Percentiles rank a stretch among this genome's conserved stretches.
Conservation (phyloP, 2,329 filamentous ascomycete genomes). For the Onygenales sp. region DNA sequence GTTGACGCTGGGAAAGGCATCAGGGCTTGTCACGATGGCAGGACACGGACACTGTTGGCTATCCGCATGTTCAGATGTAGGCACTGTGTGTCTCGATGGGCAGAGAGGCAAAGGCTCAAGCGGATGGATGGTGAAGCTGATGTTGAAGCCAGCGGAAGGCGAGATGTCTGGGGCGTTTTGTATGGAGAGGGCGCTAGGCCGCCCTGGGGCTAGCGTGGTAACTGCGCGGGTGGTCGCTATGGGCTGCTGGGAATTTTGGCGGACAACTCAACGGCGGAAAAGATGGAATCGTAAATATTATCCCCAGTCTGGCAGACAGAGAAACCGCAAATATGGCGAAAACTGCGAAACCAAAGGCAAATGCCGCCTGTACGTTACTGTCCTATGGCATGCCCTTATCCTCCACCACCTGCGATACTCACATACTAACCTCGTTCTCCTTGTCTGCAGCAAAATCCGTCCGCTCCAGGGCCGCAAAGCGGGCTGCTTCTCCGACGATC, state of each 20-base stretch:
- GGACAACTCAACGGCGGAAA: background rate
- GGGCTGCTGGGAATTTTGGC: background rate
- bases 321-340: slow-evolving; percentile 25
- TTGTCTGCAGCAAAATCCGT: slow-evolving; percentile 36
- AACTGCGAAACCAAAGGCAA: slow-evolving; percentile 22
- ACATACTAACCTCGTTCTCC: slow-evolving; percentile 7
- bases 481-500: slow-evolving; percentile 46
- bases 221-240: background rate
- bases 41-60: background rate
- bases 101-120: background rate
- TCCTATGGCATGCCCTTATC: background rate
- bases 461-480: slow-evolving; percentile 51
- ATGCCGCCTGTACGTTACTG: slow-evolving; percentile 16
- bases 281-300: background rate
- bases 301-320: background rate
- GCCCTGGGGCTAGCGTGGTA: background rate
- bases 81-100: background rate
- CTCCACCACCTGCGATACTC: background rate
- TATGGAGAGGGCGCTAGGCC: background rate
- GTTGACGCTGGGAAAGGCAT: background rate
- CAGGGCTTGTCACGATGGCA: background rate
- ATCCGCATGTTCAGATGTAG: background rate
- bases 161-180: background rate
- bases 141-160: background rate
- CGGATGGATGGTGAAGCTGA: background rate